These are phyloP conservation scores for Vaccinium corymbosum DNA, from an alignment of 148 eudicot genomes.

Conservation along the genomic window DNA sequence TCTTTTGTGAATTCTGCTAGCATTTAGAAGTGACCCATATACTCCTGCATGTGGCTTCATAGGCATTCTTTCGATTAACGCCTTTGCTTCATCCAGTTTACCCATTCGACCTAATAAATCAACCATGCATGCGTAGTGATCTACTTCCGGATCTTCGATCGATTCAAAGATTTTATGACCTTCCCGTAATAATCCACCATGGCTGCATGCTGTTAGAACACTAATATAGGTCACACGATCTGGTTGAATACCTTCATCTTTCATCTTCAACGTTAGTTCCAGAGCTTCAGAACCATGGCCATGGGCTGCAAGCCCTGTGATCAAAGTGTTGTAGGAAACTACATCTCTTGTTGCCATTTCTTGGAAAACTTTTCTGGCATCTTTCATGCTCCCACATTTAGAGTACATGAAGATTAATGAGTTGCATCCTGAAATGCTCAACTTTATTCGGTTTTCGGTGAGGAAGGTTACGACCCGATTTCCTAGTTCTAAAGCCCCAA, in stretches of 20 bases:
- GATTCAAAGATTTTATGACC: constrained; percentile 47
- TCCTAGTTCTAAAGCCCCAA: constrained; percentile 61
- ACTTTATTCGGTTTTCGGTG: constrained; percentile 23
- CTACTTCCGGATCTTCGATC: constrained; percentile 43
- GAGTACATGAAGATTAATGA: constrained; percentile 67
- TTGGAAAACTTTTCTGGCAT: constrained; percentile 41
- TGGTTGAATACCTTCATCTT: constrained; percentile 40
- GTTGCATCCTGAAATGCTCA: constrained; percentile 50
- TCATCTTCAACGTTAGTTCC: constrained; percentile 41
- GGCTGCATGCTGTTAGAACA: constrained; percentile 67
- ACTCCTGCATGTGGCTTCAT: constrained; percentile 59
- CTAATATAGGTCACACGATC: constrained; percentile 56
- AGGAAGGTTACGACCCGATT: constrained; percentile 38
- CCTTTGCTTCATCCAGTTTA: constrained; percentile 52
- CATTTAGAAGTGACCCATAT: constrained; percentile 63
- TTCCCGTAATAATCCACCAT: constrained; percentile 50
- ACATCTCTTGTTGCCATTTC: constrained; percentile 49
- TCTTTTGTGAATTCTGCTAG: constrained; percentile 54
- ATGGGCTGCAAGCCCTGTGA: constrained; percentile 62
- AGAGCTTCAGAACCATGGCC: constrained; percentile 55
- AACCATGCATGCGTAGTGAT: constrained; percentile 70
- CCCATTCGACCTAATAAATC: constrained; percentile 68
- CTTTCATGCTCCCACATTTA: constrained; percentile 61
- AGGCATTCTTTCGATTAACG: constrained; percentile 48
- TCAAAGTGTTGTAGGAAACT: constrained; percentile 57